Conservation (phyloP, 352 stramenopile species). For the Proteromonas lacertae region DNA sequence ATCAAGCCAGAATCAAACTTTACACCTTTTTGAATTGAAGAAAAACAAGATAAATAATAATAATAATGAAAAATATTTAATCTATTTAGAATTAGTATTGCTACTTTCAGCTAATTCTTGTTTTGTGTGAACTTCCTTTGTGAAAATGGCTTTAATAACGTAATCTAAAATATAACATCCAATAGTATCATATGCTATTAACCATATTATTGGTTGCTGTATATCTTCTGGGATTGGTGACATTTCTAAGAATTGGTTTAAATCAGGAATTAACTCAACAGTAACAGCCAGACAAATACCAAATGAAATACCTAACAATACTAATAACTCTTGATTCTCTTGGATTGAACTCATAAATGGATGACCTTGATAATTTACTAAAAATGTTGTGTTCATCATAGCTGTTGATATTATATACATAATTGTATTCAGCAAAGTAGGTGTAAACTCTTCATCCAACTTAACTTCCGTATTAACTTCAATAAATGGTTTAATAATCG, state of each 20-base stretch:
- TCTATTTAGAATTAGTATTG: too few species aligned
- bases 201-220: too few species aligned
- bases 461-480: conserved; percentile 31
- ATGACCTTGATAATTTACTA: conserved; percentile 85
- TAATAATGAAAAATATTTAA: too few species aligned
- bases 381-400: conserved; percentile 76
- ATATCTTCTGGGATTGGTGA: conserved; percentile 32
- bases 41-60: too few species aligned
- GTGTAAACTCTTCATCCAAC: conserved; percentile 64
- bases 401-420: conserved; percentile 82
- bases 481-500: conserved; percentile 39
- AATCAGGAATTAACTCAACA: conserved; percentile 19
- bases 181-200: too few species aligned
- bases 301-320: conserved; percentile 39
- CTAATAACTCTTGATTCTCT: conserved; percentile 79
- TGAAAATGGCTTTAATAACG: too few species aligned
- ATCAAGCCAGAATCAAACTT: too few species aligned
- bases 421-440: conserved; percentile 85
- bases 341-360: conserved; percentile 98
- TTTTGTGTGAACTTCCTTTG: too few species aligned
- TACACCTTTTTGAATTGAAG: too few species aligned
- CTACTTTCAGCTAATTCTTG: too few species aligned
- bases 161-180: too few species aligned
- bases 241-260: conserved; percentile 44
- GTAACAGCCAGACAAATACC: conserved; percentile 34